phyloP scores from a whole-genome alignment of 2,329 filamentous ascomycete species.

The Dothistroma pini region DNA sequence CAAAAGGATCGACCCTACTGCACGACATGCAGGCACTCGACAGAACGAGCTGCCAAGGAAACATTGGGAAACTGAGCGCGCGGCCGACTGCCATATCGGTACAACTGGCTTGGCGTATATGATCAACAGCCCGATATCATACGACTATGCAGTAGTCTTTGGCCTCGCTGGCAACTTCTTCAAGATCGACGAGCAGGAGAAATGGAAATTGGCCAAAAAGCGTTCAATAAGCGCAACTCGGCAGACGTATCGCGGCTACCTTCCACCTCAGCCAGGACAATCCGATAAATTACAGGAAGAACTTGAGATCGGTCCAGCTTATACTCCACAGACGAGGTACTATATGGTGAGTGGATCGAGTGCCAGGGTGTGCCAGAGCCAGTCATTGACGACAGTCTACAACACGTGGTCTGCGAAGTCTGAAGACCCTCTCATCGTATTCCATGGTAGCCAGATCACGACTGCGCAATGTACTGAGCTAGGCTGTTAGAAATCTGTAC shows the following conservation, averaged over 20 bases:
- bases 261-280: constrained; percentile 42
- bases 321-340: constrained; percentile 22
- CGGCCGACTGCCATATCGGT: too few species aligned
- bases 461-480: neutral
- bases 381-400: too few species aligned
- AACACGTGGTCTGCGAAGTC: neutral
- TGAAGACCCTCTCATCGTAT: neutral
- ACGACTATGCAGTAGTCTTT: constrained; percentile 44
- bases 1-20: too few species aligned
- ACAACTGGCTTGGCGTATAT: constrained; percentile 49
- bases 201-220: constrained; percentile 39
- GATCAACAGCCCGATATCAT: constrained; percentile 42
- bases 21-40: too few species aligned
- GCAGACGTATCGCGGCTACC: constrained; percentile 50
- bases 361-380: constrained; percentile 14
- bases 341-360: constrained; percentile 45
- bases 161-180: constrained; percentile 34
- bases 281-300: constrained; percentile 47
- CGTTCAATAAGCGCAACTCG: constrained; percentile 38
- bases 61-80: too few species aligned
- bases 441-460: neutral
- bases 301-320: constrained; percentile 43
- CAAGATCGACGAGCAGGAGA: constrained; percentile 10
- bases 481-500: constrained; percentile 1
- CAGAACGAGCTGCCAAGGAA: too few species aligned